Percentiles rank a stretch among this genome's conserved stretches.
Evolutionary conservation across 1,284 basidiomycete genomes (phyloP).

Genomic region (Papiliotrema nemorosa): DNA sequence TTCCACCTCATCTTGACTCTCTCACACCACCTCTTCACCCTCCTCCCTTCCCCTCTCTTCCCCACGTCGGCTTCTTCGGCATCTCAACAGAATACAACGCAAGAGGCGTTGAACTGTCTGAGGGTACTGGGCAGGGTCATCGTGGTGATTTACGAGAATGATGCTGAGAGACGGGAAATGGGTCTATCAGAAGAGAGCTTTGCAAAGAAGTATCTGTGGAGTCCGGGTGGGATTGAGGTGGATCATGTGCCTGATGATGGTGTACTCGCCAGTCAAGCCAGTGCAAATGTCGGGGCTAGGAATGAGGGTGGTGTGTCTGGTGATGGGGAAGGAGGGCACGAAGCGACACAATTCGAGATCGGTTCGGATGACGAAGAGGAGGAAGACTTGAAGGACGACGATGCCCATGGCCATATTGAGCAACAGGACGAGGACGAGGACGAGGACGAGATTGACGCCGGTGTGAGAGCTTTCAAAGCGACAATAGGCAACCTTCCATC

Average conservation of each 20-base stretch:
- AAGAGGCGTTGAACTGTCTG: constrained; percentile 81
- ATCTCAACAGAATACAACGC: constrained; percentile 56
- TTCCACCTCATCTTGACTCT: constrained; percentile 73
- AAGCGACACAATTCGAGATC: constrained; percentile 26
- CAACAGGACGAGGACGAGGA: constrained; percentile 17
- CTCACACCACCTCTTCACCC: constrained; percentile 70
- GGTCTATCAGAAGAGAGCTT: constrained; percentile 24
- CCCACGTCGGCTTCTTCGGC: constrained; percentile 56
- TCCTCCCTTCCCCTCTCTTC: constrained; percentile 77
- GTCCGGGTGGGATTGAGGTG: constrained; percentile 4
- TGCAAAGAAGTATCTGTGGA: constrained; percentile 24
- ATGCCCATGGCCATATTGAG: constrained; percentile 16
- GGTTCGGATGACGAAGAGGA: constrained; percentile 58
- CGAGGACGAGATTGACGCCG: constrained; percentile 58
- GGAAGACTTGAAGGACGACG: constrained; percentile 53
- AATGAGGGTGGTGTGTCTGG: too few relatives aligned
- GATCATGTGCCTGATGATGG: not conserved
- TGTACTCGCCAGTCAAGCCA: not conserved
- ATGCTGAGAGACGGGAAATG: constrained; percentile 57
- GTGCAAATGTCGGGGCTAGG: too few relatives aligned
- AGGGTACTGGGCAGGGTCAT: constrained; percentile 80
- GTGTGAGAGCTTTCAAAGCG: constrained; percentile 53
- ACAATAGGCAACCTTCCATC: constrained; percentile 34
- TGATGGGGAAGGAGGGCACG: constrained; percentile 6
- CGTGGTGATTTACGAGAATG: constrained; percentile 78